Percentiles rank a stretch among this genome's conserved stretches.
Conservation (phyloP, 148 eudicot genomes). For the Chenopodium suecicum region DNA sequence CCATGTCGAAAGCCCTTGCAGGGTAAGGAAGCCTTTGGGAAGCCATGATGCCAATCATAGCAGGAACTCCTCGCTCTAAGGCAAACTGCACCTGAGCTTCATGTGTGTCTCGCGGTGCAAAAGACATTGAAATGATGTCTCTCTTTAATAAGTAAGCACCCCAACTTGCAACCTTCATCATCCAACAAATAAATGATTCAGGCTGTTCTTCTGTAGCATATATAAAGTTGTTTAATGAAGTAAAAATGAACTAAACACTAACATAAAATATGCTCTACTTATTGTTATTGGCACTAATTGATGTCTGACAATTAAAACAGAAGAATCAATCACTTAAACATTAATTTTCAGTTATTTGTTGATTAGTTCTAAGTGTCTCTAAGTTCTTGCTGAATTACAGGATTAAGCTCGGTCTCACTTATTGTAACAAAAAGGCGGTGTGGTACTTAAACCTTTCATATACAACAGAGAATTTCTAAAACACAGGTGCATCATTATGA, state of each 20-base stretch:
- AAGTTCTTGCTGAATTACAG: background rate
- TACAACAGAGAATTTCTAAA: no score
- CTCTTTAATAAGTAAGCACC: slow-evolving; percentile 87
- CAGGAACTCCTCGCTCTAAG: slow-evolving; percentile 96
- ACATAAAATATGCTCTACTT: background rate
- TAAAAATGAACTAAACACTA: background rate
- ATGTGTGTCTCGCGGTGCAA: slow-evolving; percentile 96
- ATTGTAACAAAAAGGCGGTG: background rate
- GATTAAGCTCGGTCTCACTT: background rate
- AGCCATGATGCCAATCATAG: slow-evolving; percentile 86
- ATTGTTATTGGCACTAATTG: background rate
- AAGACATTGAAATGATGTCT: slow-evolving; percentile 81
- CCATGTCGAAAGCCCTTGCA: slow-evolving; percentile 93
- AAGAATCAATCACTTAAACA: background rate
- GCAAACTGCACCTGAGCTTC: slow-evolving; percentile 99
- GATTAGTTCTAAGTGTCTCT: background rate
- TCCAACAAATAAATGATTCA: slow-evolving; percentile 12
- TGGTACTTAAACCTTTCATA: no score
- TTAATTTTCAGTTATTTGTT: background rate
- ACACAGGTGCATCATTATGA: background rate
- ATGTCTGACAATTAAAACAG: background rate
- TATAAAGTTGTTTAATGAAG: background rate
- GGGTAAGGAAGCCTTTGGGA: slow-evolving; percentile 89
- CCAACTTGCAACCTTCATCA: slow-evolving; percentile 85
- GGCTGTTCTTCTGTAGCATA: background rate